Base-by-base conservation (phyloP, 2,329 filamentous ascomycete genomes). In the Cladophialophora chaetospira region DNA sequence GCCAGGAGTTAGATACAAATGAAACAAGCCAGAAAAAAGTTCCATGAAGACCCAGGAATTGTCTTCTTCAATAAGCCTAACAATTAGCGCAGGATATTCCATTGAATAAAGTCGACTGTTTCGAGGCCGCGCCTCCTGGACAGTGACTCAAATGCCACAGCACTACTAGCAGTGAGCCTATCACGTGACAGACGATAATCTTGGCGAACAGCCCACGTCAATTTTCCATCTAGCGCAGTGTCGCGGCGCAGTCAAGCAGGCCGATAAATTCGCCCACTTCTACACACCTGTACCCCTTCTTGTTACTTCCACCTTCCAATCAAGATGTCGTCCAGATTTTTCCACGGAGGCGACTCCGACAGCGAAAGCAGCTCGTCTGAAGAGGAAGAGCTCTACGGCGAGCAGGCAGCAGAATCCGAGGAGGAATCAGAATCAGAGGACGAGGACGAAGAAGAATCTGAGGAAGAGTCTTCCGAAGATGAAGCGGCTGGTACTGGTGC, bases 301-400 rank as follows among this genome's bases (percentile, higher is more conserved):
- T n/a, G 13, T 15, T 31, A 23, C 13, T 29, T 17, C n/a, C 17
- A 23, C 10, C 9, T 21, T 31, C 6, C 15, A 35, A 33, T 49
- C 35, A 88, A 72, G 62, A 94, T 93, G 89, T 97, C 94, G 83
- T 97, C 94, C 83, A 89, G 91, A 80, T 99, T 97, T 79, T 97
- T 97, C 83, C 89, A 91, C 77, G 89, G 89, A 75, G 89, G 88
- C 80, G 92, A 96, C 78, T 97, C 92, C 85, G 96, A 93, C 71
- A 90, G 86, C 82, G 92, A 97, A 78, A 92, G 85, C 80, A 91
- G 90, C 82, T 96, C 91, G 64, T 85, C 82, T 70, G 93, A 97
- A 69, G 93, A 97, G 82, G 92, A 97, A 80, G 88, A 92, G 77
- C 87, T 96, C 77, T 95, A 95, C 85, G 86, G 86, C 75, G 88